Percentiles rank a stretch among this genome's conserved stretches.
These are phyloP conservation scores for Hypoxylon sp. DNA, from an alignment of 2,329 filamentous ascomycete species.

Conservation along the genomic window DNA sequence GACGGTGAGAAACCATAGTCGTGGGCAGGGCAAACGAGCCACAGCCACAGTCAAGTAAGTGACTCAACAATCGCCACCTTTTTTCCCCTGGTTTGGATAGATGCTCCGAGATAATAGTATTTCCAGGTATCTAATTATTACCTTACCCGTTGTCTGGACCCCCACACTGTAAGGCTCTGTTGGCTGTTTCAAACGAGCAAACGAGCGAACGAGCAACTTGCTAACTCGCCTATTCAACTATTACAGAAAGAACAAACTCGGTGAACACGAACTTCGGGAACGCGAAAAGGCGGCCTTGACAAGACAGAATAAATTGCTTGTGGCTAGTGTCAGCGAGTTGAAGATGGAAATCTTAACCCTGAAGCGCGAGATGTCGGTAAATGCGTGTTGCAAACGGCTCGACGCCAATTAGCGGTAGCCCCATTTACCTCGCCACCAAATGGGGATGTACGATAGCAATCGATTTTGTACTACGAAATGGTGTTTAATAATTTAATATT, in stretches of 20 bases:
- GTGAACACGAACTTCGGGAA: not conserved
- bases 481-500: too few relatives aligned
- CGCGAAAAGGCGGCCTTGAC: not conserved
- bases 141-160: too few relatives aligned
- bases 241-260: not conserved
- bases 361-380: not conserved
- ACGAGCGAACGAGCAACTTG: too few relatives aligned
- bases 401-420: too few relatives aligned
- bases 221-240: not conserved
- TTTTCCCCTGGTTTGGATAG: not conserved
- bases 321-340: not conserved
- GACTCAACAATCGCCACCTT: not conserved
- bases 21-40: not conserved
- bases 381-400: too few relatives aligned
- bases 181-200: not conserved
- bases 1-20: not conserved
- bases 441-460: too few relatives aligned
- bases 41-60: not conserved
- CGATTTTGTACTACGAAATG: too few relatives aligned
- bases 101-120: not conserved
- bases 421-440: too few relatives aligned
- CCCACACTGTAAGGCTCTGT: not conserved
- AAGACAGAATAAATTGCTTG: not conserved
- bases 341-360: not conserved
- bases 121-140: too few relatives aligned